These are phyloP conservation scores for Vitis hybrid DNA, from an alignment of 177 flowering plant species.

Conservation along the genomic window DNA sequence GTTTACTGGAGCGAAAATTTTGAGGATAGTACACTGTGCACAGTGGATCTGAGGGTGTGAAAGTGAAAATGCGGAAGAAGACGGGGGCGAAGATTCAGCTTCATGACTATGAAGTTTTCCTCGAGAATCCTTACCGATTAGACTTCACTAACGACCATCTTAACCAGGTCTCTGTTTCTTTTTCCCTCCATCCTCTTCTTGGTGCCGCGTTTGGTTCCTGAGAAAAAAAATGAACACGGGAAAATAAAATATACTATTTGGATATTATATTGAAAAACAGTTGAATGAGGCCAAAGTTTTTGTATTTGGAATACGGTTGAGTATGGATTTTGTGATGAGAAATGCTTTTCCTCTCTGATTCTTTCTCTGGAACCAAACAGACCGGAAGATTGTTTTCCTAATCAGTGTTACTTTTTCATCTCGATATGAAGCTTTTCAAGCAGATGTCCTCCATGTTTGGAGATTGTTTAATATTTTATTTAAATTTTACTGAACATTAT, in stretches of 20 bases:
- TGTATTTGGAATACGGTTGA: too few species aligned
- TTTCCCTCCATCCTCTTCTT: background rate
- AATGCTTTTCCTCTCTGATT: too few species aligned
- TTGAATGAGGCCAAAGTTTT: too few species aligned
- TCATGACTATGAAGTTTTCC: background rate
- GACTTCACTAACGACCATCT: background rate
- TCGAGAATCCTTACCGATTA: conserved; percentile 1
- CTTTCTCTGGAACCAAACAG: too few species aligned
- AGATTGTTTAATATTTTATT: background rate
- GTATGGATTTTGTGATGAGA: too few species aligned
- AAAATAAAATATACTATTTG: background rate
- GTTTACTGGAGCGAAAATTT: too few species aligned
- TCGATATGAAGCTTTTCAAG: background rate
- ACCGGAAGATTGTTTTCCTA: too few species aligned
- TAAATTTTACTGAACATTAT: background rate
- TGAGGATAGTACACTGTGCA: too few species aligned
- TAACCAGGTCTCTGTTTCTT: background rate
- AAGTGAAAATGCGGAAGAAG: background rate
- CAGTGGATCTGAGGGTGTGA: too few species aligned
- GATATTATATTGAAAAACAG: too few species aligned
- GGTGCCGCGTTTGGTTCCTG: background rate
- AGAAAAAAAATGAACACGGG: background rate
- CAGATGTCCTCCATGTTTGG: background rate
- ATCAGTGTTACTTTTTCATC: too few species aligned
- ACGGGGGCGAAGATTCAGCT: background rate